Conservation (phyloP, 495 filamentous ascomycete genomes). For the Penicillium goetzii region DNA sequence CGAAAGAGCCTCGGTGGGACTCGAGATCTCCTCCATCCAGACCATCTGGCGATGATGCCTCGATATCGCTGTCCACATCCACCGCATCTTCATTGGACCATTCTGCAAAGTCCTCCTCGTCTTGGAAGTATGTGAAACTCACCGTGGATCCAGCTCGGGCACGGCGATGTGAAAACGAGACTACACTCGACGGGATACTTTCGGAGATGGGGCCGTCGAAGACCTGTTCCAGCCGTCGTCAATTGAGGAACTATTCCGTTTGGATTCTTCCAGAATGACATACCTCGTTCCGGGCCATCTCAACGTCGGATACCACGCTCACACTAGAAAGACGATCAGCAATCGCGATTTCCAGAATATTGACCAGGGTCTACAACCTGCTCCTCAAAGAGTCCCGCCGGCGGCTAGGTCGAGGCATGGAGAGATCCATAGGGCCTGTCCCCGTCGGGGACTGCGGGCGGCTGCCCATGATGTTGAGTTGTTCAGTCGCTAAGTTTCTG, state of each 20-base stretch:
- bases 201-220: conserved; percentile 94
- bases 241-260: conserved; percentile 9
- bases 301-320: conserved; percentile 92
- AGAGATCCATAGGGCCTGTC: conserved; percentile 27
- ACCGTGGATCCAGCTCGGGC: conserved; percentile 75
- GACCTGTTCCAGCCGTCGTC: conserved; percentile 54
- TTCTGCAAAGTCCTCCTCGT: conserved; percentile 56
- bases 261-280: conserved; percentile 14
- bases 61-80: conserved; percentile 57
- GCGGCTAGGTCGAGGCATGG: conserved; percentile 33
- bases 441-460: conserved; percentile 31
- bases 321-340: conserved; percentile 48
- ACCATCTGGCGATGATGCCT: conserved; percentile 46
- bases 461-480: conserved; percentile 29
- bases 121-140: conserved; percentile 89
- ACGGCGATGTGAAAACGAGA: conserved; percentile 82
- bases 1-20: conserved; percentile 39
- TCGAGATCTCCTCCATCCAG: conserved; percentile 37
- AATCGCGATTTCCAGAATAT: not conserved
- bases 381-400: conserved; percentile 77
- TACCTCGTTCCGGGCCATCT: conserved; percentile 97
- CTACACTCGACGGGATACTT: conserved; percentile 87
- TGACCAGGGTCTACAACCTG: conserved; percentile 49
- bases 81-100: conserved; percentile 57
- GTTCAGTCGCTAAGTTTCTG: conserved; percentile 7